phyloP scores from a whole-genome alignment of 1,284 basidiomycete species.

The Pseudomicrostroma phylloplanum region DNA sequence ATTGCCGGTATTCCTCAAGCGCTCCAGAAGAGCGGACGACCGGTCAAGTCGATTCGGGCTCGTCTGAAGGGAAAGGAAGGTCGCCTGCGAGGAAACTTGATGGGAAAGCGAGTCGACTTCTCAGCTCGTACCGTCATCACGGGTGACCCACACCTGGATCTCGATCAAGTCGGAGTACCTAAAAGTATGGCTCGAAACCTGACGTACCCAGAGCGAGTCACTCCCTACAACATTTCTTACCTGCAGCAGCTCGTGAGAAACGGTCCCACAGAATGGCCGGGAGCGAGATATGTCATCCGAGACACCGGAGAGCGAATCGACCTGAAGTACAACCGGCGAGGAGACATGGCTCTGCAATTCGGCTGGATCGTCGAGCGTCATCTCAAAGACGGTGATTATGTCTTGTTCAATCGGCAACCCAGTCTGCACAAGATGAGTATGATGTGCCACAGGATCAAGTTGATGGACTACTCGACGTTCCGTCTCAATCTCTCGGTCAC shows the following conservation, averaged over 20 bases:
- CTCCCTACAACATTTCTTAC: slow-evolving; percentile 92
- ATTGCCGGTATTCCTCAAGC: slow-evolving; percentile 97
- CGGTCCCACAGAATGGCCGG: slow-evolving; percentile 90
- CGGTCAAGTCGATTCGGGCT: slow-evolving; percentile 96
- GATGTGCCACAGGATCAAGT: slow-evolving; percentile 97
- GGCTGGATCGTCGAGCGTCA: slow-evolving; percentile 99
- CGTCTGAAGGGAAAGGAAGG: slow-evolving; percentile 99
- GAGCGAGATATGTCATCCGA: slow-evolving; percentile 92
- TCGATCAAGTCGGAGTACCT: slow-evolving; percentile 98
- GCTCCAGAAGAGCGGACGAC: slow-evolving; percentile 92
- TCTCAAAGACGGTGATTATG: slow-evolving; percentile 82
- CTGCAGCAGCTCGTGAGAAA: slow-evolving; percentile 94
- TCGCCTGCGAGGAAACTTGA: slow-evolving; percentile 91
- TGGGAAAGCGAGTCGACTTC: slow-evolving; percentile 99
- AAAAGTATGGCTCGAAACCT: slow-evolving; percentile 93
- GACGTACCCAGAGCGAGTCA: slow-evolving; percentile 95
- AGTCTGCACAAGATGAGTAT: slow-evolving; percentile 99
- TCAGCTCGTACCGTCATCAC: slow-evolving; percentile 99
- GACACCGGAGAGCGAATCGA: slow-evolving; percentile 98
- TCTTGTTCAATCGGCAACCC: slow-evolving; percentile 97
- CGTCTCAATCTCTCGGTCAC: slow-evolving; percentile 87
- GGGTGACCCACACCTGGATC: slow-evolving; percentile 91
- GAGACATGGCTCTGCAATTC: slow-evolving; percentile 87
- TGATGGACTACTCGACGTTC: slow-evolving; percentile 99
- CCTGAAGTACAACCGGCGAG: slow-evolving; percentile 79